These are phyloP conservation scores for Wickerhamiella occidentalis DNA, from an alignment of 805 yeast species.

Conservation along the genomic window DNA sequence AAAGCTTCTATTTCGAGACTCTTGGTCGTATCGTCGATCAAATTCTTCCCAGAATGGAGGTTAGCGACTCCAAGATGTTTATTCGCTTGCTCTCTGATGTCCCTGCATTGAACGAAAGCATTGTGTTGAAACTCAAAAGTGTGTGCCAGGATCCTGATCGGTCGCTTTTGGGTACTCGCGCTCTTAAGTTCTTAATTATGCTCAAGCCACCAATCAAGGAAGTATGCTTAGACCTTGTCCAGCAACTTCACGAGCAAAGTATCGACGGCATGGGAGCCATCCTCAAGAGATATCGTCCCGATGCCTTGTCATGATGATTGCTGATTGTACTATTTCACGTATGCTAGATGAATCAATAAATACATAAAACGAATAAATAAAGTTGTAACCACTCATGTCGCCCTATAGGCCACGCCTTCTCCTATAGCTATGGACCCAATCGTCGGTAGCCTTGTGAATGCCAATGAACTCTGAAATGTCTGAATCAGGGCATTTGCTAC, in stretches of 20 bases:
- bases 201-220: constrained; percentile 75
- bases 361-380: background rate
- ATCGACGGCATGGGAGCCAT: constrained; percentile 16
- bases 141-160: constrained; percentile 80
- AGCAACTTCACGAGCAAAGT: constrained; percentile 24
- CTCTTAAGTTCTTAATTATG: constrained; percentile 70
- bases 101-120: constrained; percentile 54
- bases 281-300: constrained; percentile 9
- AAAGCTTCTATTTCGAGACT: constrained; percentile 64
- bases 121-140: constrained; percentile 55
- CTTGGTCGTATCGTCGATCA: constrained; percentile 61
- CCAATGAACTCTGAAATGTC: constrained; percentile 7
- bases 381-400: background rate
- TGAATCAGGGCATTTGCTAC: constrained; percentile 5
- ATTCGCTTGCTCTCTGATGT: constrained; percentile 77
- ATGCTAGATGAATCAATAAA: background rate
- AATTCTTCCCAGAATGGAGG: constrained; percentile 72
- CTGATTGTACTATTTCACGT: background rate
- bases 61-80: constrained; percentile 65
- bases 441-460: background rate
- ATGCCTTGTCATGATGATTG: background rate
- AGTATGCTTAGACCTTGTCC: constrained; percentile 29
- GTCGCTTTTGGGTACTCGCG: constrained; percentile 64
- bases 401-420: constrained; percentile 2
- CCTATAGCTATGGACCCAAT: constrained; percentile 5